Evolutionary conservation across 495 filamentous ascomycete genomes (phyloP), one percentile per base, ranked within the genome.

Genomic region (Penicillium macrosclerotiorum): DNA sequence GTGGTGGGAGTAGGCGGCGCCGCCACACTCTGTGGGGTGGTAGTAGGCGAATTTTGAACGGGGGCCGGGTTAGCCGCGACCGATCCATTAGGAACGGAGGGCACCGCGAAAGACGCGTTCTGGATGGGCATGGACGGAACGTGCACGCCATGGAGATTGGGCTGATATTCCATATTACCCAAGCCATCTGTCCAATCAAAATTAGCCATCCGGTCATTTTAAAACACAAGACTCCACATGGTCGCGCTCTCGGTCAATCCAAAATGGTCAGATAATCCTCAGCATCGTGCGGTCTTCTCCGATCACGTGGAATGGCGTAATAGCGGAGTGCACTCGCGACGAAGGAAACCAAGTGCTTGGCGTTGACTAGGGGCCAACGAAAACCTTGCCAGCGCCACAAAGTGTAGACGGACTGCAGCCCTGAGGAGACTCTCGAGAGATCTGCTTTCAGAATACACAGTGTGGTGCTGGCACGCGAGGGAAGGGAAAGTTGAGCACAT

Each of bases 231-330:
- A 20, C 49, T 49, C 27, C 26, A 42, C 45, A 37, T 23, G 24
- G 44, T 55, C 42, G 36, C 38, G 18, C 9, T 25, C 25, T 49
- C 42, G 38, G 32, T 52, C 13, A 47, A 29, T 26, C 43, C 41
- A 42, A 43, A 41, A 8, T 29, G 47, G 32, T 33, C 45, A 34
- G 30, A 33, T 14, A 33, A 30, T 41, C 16, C 9, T 16, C 17
- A 32, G 30, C 31, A 36, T 32, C 24, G 22, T 25, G 45, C 11
- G 13, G 7, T 17, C 12, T 11, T 37, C 18, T 14, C 17, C 22
- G 24, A 52, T 73, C 68, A 73, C 70, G 70, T 73, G 68, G 40
- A 57, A 68, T 73, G 57, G 62, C 67, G 67, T 59, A 57, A 74
- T 66, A 59, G 44, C 33, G 57, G 55, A 41, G 48, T 36, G 24